Base-by-base conservation (phyloP, 176 grass and related monocot genomes). In the Lolium multiflorum region DNA sequence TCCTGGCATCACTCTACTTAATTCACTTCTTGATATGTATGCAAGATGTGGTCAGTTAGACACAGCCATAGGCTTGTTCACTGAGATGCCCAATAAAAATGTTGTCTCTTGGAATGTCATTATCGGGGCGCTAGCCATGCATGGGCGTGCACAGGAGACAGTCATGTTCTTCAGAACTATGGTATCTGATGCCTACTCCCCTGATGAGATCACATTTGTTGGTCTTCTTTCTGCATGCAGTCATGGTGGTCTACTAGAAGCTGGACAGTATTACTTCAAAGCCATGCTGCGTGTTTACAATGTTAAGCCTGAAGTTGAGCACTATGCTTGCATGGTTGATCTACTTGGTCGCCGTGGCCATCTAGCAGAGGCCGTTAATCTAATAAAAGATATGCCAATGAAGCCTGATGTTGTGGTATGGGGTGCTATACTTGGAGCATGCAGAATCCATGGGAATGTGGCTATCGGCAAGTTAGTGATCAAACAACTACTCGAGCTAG, bases 321-420 rank as follows among this genome's bases (percentile, higher is more conserved):
- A 91, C 26, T 91, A 88, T 71, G 77, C 89, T 52, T 91, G 89
- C 76, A 84, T 88, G 85, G 85, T 91, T 81, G 85, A 88, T 87
- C 85, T 88, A 31, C 58, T 91, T 81, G 89, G 81, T 17, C 81
- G 85, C 6, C 14, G 47, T 59, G 89, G 81, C 7, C 68, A 76
- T 39, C 85, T 91, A 12, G 48, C 57, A 55, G 81, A 84, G 10
- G 85, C 89, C 70, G 85, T 91, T 66, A 55, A 75, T 18, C 76
- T 91, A 54, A 88, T 91, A 67, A 88, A 76, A 66, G 61, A 66
- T 52, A 91, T 91, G 89, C 85, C 89, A 50, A 84, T 85, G 81
- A 91, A 80, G 82, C 89, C 89, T 51, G 89, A 91, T 61, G 61
- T 91, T 71, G 89, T 91, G 61, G 54, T 91, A n/a, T 91, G 89